Base-by-base conservation (phyloP, 192 early-diverging fungal species). In the Linnemannia exigua region DNA sequence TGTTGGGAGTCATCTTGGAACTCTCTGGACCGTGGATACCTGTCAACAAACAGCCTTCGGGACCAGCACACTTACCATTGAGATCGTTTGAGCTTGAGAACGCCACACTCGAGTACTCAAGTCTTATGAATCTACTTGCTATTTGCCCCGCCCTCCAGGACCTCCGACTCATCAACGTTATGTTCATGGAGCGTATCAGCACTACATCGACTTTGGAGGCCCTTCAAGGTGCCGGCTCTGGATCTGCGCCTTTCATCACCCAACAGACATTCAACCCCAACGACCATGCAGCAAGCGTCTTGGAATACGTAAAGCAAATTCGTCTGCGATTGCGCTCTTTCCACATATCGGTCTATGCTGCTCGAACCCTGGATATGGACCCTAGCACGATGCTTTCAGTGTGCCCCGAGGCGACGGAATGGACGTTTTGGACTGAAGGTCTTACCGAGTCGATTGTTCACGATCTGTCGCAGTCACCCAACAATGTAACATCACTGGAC, bases 21-120 rank as follows among this genome's bases (percentile, higher is more conserved):
- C 58, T 63, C 58, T 25, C 58, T 63, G 58, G 58, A 63, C 58
- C 58, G 31, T 63, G 58, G 58, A 31, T 63, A 63, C 58, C 58
- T 15, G 3, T 12, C 25, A 28, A 31, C n/a, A 25, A 63, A 22
- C 15, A 31, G 28, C 22, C 14, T 25, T 31, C 58, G 5, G 28
- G 28, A 63, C n/a, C 58, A 1, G 28, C 12, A 14, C 12, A 3
- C 15, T 63, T 63, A 11, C 58, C 58, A 11, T 25, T 63, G 28
- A n/a, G 28, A 15, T 63, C 58, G 9, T 31, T 63, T 63, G 28
- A 63, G 22, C 58, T 63, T 25, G 58, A 63, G 28, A 63, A 63
- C 58, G 28, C 14, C 31, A 63, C 58, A 1, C 28, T 63, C 58
- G 28, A 63, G 12, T 63, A 31, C 22, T 63, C 58, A 5, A 63